These are phyloP conservation scores for Cunninghamia lanceolata DNA, from an alignment of 75 land plant genomes.

Conservation along the genomic window DNA sequence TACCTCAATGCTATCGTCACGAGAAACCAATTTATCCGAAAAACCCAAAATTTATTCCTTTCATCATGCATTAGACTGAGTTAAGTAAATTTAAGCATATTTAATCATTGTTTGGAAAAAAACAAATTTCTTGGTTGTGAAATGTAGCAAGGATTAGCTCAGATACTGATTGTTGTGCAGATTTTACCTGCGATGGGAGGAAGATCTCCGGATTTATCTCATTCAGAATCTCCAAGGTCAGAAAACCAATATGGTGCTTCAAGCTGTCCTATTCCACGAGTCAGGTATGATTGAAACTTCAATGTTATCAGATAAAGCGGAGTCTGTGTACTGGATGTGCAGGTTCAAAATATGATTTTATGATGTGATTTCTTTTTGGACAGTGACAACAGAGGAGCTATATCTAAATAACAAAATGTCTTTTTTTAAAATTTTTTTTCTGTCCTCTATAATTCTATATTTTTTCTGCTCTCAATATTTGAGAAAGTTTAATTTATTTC, in stretches of 20 bases:
- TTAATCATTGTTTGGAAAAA: not conserved
- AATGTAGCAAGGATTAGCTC: not conserved
- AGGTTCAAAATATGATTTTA: not conserved
- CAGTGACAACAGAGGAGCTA: not conserved
- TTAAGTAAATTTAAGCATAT: not conserved
- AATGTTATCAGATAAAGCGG: not conserved
- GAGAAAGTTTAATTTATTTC: not conserved
- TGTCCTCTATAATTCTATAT: not conserved
- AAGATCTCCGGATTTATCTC: constrained; percentile 19
- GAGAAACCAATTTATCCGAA: not conserved
- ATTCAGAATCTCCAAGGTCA: constrained; percentile 14
- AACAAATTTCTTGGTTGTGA: not conserved
- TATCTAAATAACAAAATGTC: not conserved
- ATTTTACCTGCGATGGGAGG: constrained; percentile 33
- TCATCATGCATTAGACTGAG: not conserved
- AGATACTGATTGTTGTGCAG: constrained; percentile 15
- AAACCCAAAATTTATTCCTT: not conserved
- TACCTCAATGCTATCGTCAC: not conserved
- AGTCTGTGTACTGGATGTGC: not conserved
- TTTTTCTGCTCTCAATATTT: not conserved
- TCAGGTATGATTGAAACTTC: constrained; percentile 1
- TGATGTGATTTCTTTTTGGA: not conserved
- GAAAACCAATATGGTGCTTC: constrained; percentile 15
- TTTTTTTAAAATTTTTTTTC: not conserved
- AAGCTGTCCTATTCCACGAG: constrained; percentile 9